Evolutionary conservation across 495 filamentous ascomycete genomes (phyloP), one percentile per base, ranked within the genome.

Genomic region (Chaetomium tenue): DNA sequence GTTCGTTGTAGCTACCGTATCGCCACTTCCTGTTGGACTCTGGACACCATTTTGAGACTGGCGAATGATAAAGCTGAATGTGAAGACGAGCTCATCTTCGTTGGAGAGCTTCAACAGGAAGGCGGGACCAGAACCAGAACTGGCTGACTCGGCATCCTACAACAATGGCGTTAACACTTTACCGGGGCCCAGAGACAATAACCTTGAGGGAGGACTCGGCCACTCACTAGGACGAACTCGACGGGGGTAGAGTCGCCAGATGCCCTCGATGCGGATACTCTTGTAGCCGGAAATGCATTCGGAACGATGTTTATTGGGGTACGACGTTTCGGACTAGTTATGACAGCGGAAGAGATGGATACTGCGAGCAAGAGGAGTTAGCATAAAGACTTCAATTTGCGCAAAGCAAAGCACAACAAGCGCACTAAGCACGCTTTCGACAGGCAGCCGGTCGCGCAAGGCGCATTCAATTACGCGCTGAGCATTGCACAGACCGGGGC

Each of bases 1-100:
- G 69, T 96, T 92, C 46, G 75, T 71, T 50, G 83, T 74, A 18
- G 81, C 77, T 71, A 84, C 84, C 66, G 83, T 78, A 18, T 71
- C 66, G 18, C 23, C 23, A 18, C 57, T 40, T 15, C 47, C 37
- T 16, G 66, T 39, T 39, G 55, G 47, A 44, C 28, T 67, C 58
- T 58, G 79, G 42, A 65, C 80, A 63, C 75, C 71, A 20, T 75
- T 81, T 54, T 83, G 80, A 33, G 82, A 77, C 73, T 92, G 91
- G 61, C 93, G 87, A 57, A 96, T 80, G 51, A 93, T 80, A 70
- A 97, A 96, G 18, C 89, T 95, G 76, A 98, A 98, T 64, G 86
- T 91, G 78, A 98, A 96, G 61, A 84, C 81, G 30, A 98, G 84
- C 62, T 98, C 94, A 44, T 97, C 94, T 58, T 96, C 92, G 76